These are phyloP conservation scores for Fusarium albidum DNA, from an alignment of 2,329 filamentous ascomycete species.

Conservation along the genomic window DNA sequence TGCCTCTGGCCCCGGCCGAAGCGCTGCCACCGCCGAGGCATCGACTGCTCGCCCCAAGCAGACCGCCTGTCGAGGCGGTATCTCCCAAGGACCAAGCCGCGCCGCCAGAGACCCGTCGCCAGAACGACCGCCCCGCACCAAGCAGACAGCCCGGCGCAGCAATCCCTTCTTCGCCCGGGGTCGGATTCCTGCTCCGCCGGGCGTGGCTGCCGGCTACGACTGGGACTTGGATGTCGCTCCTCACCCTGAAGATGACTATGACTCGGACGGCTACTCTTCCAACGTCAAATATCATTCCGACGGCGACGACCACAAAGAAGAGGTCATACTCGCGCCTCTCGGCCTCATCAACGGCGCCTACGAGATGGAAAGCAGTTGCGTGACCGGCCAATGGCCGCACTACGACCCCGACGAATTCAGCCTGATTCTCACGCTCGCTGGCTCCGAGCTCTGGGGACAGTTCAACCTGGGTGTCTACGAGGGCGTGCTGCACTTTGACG, in stretches of 20 bases:
- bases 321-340: conserved; percentile 36
- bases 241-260: conserved; percentile 20
- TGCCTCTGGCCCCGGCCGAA: background rate
- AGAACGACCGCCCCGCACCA: conserved; percentile 2
- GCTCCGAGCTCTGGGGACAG: conserved; percentile 53
- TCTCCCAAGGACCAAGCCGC: conserved; percentile 16
- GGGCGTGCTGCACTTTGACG: conserved; percentile 52
- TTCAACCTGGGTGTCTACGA: conserved; percentile 53
- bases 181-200: conserved; percentile 25
- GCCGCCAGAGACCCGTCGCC: background rate
- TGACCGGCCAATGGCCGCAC: conserved; percentile 39
- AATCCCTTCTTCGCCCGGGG: conserved; percentile 34
- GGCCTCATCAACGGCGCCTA: conserved; percentile 57
- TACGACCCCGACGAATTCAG: conserved; percentile 37
- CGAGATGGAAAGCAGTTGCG: conserved; percentile 42
- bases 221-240: conserved; percentile 15
- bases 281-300: background rate
- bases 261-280: conserved; percentile 4
- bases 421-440: conserved; percentile 50
- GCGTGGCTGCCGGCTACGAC: background rate
- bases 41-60: conserved; percentile 16
- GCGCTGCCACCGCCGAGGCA: background rate
- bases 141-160: conserved; percentile 41
- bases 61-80: conserved; percentile 24
- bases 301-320: conserved; percentile 2